Percentiles rank a stretch among this genome's conserved stretches.
Evolutionary conservation across 768 basidiomycete species (phyloP).

Genomic region (Krasilnikovozyma curviuscula): DNA sequence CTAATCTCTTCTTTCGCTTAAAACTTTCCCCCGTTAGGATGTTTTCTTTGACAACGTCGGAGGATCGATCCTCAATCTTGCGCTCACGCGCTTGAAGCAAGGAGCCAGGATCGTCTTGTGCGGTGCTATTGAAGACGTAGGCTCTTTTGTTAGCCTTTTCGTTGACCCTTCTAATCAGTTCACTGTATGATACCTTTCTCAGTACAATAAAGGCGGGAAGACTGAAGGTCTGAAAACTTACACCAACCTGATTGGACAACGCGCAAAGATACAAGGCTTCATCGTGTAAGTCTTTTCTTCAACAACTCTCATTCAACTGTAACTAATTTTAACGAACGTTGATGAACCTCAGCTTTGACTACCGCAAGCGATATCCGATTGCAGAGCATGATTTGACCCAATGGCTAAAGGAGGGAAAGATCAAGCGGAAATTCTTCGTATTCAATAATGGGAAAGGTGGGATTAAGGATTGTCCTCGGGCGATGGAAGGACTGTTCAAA

Average conservation of each 20-base stretch:
- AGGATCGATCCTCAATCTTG: slow-evolving; percentile 25
- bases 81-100: not conserved
- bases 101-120: slow-evolving; percentile 4
- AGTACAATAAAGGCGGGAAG: not conserved
- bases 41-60: slow-evolving; percentile 26
- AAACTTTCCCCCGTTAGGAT: not conserved
- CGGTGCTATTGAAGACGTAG: slow-evolving; percentile 2
- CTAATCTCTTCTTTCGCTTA: not conserved
- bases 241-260: slow-evolving; percentile 5
- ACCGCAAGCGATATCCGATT: not conserved
- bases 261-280: slow-evolving; percentile 1
- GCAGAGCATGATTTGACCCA: not conserved
- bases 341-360: not conserved
- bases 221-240: not conserved
- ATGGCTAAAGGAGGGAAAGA: not conserved
- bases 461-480: not conserved
- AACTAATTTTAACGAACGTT: not conserved
- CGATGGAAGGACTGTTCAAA: not conserved
- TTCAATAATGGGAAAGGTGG: not conserved
- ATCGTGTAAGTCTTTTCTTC: not conserved
- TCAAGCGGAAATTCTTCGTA: not conserved
- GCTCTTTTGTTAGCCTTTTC: not conserved
- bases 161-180: too few species aligned
- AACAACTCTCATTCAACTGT: not conserved
- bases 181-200: not conserved